Evolutionary conservation across 75 land plant species (phyloP), one percentile per base, ranked within the genome.

Genomic region (Sequoiadendron giganteum): DNA sequence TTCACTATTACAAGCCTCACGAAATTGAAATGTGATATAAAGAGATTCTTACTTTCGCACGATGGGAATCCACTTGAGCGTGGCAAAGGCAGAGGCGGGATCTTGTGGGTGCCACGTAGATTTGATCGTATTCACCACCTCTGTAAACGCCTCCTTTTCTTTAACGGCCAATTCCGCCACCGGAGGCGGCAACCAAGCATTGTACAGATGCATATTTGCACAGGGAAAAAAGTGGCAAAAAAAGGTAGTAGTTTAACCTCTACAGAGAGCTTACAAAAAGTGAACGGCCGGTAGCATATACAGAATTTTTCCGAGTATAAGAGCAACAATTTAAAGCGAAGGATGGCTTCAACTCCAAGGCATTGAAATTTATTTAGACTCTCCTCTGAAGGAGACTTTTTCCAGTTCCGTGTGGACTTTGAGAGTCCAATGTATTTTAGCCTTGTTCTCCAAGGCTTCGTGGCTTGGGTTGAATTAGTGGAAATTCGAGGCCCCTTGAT

Each of bases 141-240:
- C 73, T 34, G 92, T 88, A 87, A 98, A 97, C 13, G 95, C 90
- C 77, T 94, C 93, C 86, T 88, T 91, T 89, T 97, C 99, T 42
- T 86, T 58, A 85, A 84, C 86, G 61, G 92, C 89, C 89, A 93
- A 91, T 88, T 88, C 96, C 48, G 94, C 97, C 88, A 98, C 94
- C 34, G 95, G 96, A 49, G 97, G 96, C 42, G 99, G 99, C 58
- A 98, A 90, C 99, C 99, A 98, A 4, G 97, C 94, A 92, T 98
- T 98, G 91, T 95, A 97, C 47, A 95, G 88, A 92, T 98, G 99
- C 99, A 96, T 95, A 38, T 55, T 89, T 75, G 14, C 39, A 32
- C 70, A 15, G 21, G 4, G 21, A 15, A 56, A 16, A 56, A 45
- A 45, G 8, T 0, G 52, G 1, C 10, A 10, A 49, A 52, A 52